Evolutionary conservation across 106 monocot species (phyloP), one percentile per base, ranked within the genome.

Genomic region (Posidonia australis): DNA sequence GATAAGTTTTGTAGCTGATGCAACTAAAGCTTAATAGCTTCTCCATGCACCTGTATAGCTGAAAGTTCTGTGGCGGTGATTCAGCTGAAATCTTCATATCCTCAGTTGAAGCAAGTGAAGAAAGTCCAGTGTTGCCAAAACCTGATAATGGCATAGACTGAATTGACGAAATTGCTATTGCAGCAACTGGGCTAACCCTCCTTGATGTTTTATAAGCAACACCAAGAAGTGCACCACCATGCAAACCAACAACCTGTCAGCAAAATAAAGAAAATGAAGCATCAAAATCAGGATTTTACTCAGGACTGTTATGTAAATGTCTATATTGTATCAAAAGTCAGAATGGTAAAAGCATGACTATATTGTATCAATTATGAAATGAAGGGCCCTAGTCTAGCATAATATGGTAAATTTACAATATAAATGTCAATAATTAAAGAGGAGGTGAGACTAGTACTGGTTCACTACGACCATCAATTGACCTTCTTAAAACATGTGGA

Each of bases 31-130:
- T 36, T 36, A 36, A 4, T 7, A 36, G 36, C n/a, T n/a, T n/a
- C n/a, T n/a, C n/a, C n/a, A n/a, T n/a, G n/a, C n/a, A 84, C 96
- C 96, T 96, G 79, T 87, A 90, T 60, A 96, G 55, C 75, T 96
- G 96, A 69, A 96, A 96, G 75, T 96, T 96, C 51, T 87, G 96
- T 65, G 96, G 80, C 44, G 77, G 78, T 54, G 82, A 84, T 54
- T 96, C 96, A 54, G 71, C 70, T 9, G 78, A 77, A 51, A 72
- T 67, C 58, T 77, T 82, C 19, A 81, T 68, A 75, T 96, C 96
- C 54, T 96, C 96, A 67, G 72, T 17, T 42, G 75, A 44, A 58
- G 78, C 64, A 73, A 90, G 90, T 51, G 94, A 96, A 67, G 90
- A 90, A 68, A 60, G 67, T 45, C 84, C 89, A 75, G 71, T 81